Percentiles rank a stretch among this genome's conserved stretches.
phyloP scores from a whole-genome alignment of 1,284 basidiomycete genomes.

The Cutaneotrichosporon daszewskae region DNA sequence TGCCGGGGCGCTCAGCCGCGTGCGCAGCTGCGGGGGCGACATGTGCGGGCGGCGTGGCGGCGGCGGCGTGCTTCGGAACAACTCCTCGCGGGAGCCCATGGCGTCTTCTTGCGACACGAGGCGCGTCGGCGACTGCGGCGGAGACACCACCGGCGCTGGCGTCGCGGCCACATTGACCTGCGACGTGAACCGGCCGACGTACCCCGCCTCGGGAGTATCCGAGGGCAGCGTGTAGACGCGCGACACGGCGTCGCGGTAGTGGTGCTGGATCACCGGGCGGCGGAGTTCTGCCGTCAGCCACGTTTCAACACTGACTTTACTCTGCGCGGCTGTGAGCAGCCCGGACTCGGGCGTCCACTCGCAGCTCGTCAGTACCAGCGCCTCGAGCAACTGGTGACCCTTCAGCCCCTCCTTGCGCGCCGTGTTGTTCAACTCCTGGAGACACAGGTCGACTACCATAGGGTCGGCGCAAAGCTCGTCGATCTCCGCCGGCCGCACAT shows the following conservation, averaged over 20 bases:
- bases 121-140: too few relatives aligned
- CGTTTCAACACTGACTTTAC: conserved; percentile 18
- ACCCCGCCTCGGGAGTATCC: too few relatives aligned
- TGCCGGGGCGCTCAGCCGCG: too few relatives aligned
- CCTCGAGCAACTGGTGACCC: conserved; percentile 69
- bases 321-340: conserved; percentile 82
- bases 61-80: too few relatives aligned
- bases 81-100: too few relatives aligned
- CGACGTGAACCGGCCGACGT: too few relatives aligned
- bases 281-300: not conserved
- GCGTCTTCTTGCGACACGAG: too few relatives aligned
- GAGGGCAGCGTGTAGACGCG: not conserved
- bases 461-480: conserved; percentile 56
- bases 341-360: conserved; percentile 90
- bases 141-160: too few relatives aligned
- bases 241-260: not conserved
- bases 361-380: conserved; percentile 68
- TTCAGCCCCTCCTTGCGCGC: conserved; percentile 85
- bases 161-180: too few relatives aligned
- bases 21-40: too few relatives aligned
- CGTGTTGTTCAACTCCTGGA: conserved; percentile 69
- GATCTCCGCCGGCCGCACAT: conserved; percentile 57
- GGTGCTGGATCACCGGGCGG: not conserved
- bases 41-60: too few relatives aligned
- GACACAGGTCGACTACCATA: conserved; percentile 53